Conservation (phyloP, 768 basidiomycete species). For the Boletus rubescentipes region DNA sequence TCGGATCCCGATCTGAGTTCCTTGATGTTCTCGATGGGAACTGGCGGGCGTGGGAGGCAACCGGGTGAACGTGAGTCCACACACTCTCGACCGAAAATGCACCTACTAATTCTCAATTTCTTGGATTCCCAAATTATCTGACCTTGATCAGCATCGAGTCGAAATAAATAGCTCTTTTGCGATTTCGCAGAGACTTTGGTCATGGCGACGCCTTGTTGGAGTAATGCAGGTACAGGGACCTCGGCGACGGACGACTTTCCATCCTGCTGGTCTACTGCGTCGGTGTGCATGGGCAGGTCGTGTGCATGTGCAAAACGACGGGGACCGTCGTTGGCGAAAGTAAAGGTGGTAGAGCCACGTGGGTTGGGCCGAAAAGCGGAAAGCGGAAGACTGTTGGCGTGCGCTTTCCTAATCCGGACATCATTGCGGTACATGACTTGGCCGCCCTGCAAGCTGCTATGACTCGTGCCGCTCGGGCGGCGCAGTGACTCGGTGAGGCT, state of each 20-base stretch:
- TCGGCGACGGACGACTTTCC: constrained; percentile 29
- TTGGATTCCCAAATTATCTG: constrained; percentile 79
- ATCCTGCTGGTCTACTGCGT: background rate
- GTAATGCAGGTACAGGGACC: constrained; percentile 51
- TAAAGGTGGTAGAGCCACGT: background rate
- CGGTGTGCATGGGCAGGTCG: constrained; percentile 6
- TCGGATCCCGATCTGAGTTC: constrained; percentile 78
- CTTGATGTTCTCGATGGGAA: constrained; percentile 83
- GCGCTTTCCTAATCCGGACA: constrained; percentile 27
- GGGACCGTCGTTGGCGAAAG: background rate
- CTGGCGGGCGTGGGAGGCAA: constrained; percentile 38
- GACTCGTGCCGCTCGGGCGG: constrained; percentile 11
- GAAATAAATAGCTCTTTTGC: constrained; percentile 67
- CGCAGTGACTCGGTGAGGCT: constrained; percentile 27
- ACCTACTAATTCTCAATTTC: constrained; percentile 62
- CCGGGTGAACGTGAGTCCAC: background rate
- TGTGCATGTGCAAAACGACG: background rate
- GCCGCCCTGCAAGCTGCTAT: background rate
- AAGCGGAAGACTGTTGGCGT: background rate
- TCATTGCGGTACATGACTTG: background rate
- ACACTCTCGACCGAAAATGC: background rate
- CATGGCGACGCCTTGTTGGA: constrained; percentile 70
- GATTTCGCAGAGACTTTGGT: constrained; percentile 81
- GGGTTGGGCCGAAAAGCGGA: background rate
- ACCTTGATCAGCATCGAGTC: constrained; percentile 77